Conservation (phyloP, 2,329 filamentous ascomycete genomes). For the Pleomassaria siparia region DNA sequence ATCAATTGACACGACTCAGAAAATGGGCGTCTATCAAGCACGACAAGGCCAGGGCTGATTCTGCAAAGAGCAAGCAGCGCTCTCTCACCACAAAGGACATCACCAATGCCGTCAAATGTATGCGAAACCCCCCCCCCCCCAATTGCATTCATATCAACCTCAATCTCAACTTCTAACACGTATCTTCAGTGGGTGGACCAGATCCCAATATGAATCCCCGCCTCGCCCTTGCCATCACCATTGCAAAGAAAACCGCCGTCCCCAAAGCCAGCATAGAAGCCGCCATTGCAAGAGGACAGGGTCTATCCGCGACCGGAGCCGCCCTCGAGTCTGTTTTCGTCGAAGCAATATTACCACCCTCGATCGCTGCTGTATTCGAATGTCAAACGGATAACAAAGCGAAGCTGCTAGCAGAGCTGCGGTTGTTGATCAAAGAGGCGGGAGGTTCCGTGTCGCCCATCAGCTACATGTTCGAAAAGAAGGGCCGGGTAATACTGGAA, state of each 20-base stretch:
- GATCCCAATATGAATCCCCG: conserved; percentile 74
- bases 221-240: conserved; percentile 70
- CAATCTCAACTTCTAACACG: conserved; percentile 8
- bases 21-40: conserved; percentile 97
- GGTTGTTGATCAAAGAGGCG: conserved; percentile 68
- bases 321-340: conserved; percentile 76
- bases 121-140: conserved; percentile 25
- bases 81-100: conserved; percentile 71
- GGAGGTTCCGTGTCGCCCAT: conserved; percentile 73
- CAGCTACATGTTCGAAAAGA: conserved; percentile 81
- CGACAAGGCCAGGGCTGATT: conserved; percentile 86
- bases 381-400: conserved; percentile 81
- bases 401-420: conserved; percentile 72
- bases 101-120: conserved; percentile 72
- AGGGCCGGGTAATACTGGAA: conserved; percentile 73
- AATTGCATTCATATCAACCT: conserved; percentile 9
- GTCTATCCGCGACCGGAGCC: conserved; percentile 72
- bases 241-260: conserved; percentile 82
- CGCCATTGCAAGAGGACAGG: conserved; percentile 86
- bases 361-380: conserved; percentile 77
- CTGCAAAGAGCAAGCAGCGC: conserved; percentile 73
- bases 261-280: conserved; percentile 82
- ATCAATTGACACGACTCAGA: conserved; percentile 48
- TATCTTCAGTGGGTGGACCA: conserved; percentile 66
- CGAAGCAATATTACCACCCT: conserved; percentile 77